These are phyloP conservation scores for Trametes gibbosa DNA, from an alignment of 768 basidiomycete genomes.

Conservation along the genomic window DNA sequence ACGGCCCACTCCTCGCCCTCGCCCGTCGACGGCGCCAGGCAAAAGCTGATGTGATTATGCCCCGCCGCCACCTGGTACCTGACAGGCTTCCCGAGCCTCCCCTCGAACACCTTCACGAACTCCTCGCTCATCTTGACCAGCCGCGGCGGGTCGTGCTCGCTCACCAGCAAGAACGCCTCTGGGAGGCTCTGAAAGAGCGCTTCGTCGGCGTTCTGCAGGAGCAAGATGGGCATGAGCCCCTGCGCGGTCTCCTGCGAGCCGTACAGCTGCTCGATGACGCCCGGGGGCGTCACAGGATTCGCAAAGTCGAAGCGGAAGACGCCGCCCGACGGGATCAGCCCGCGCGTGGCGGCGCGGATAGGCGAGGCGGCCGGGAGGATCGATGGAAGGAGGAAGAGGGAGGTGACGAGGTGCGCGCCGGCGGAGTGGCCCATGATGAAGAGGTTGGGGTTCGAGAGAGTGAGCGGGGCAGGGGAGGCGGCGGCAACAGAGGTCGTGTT, in stretches of 20 bases:
- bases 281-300: slow-evolving; percentile 10
- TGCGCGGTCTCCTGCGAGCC: slow-evolving; percentile 36
- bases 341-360: slow-evolving; percentile 38
- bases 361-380: slow-evolving; percentile 22
- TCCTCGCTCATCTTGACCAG: slow-evolving; percentile 35
- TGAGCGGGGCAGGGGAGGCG: background rate
- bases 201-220: slow-evolving; percentile 39
- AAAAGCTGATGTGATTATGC: slow-evolving; percentile 64
- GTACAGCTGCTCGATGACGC: slow-evolving; percentile 38
- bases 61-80: slow-evolving; percentile 39
- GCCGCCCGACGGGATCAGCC: slow-evolving; percentile 45
- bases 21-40: slow-evolving; percentile 48
- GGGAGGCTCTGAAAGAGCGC: slow-evolving; percentile 42
- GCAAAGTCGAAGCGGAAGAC: slow-evolving; percentile 36
- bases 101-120: slow-evolving; percentile 41
- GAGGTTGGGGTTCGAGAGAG: slow-evolving; percentile 37
- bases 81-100: slow-evolving; percentile 33
- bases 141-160: slow-evolving; percentile 52
- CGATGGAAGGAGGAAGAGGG: slow-evolving; percentile 40
- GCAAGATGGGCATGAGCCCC: slow-evolving; percentile 39
- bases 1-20: slow-evolving; percentile 63
- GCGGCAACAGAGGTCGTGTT: slow-evolving; percentile 27
- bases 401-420: slow-evolving; percentile 50
- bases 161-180: slow-evolving; percentile 45
- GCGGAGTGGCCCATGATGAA: slow-evolving; percentile 63